Conservation (phyloP, 805 yeast genomes). For the Dipodascus albidus region DNA sequence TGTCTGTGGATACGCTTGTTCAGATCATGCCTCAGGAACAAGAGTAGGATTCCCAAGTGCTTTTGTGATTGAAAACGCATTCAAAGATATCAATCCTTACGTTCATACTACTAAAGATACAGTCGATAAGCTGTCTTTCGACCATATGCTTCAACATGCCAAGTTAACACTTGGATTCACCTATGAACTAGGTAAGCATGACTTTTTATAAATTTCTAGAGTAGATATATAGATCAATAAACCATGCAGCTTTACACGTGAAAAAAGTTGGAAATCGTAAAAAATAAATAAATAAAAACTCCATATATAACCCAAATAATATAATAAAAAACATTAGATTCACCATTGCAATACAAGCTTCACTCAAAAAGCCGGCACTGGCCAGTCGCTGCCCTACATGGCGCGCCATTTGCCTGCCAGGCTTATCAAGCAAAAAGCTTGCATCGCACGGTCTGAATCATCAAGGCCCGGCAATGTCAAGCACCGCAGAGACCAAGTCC, state of each 20-base stretch:
- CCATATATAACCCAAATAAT: too few relatives aligned
- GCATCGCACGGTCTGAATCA: not conserved
- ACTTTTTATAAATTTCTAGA: too few relatives aligned
- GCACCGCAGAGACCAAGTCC: too few relatives aligned
- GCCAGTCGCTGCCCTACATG: not conserved
- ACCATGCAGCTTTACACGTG: too few relatives aligned
- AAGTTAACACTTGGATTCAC: slow-evolving; percentile 66
- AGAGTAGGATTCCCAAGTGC: slow-evolving; percentile 77
- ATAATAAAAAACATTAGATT: too few relatives aligned
- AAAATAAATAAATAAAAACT: too few relatives aligned
- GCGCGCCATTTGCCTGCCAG: slow-evolving; percentile 2
- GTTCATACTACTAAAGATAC: slow-evolving; percentile 77
- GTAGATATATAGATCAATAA: too few relatives aligned
- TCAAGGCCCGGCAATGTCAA: too few relatives aligned
- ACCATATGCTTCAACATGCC: slow-evolving; percentile 71
- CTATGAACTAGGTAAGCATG: slow-evolving; percentile 48
- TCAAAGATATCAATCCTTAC: slow-evolving; percentile 50
- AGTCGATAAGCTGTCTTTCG: slow-evolving; percentile 63
- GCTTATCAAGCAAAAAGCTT: not conserved
- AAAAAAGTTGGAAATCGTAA: too few relatives aligned
- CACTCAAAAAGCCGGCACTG: slow-evolving; percentile 1
- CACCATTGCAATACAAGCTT: too few relatives aligned
- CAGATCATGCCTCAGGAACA: slow-evolving; percentile 83
- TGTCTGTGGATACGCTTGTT: slow-evolving; percentile 82
- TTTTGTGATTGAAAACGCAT: slow-evolving; percentile 68